phyloP scores from a whole-genome alignment of 306 rosid species.

The Datisca glomerata region DNA sequence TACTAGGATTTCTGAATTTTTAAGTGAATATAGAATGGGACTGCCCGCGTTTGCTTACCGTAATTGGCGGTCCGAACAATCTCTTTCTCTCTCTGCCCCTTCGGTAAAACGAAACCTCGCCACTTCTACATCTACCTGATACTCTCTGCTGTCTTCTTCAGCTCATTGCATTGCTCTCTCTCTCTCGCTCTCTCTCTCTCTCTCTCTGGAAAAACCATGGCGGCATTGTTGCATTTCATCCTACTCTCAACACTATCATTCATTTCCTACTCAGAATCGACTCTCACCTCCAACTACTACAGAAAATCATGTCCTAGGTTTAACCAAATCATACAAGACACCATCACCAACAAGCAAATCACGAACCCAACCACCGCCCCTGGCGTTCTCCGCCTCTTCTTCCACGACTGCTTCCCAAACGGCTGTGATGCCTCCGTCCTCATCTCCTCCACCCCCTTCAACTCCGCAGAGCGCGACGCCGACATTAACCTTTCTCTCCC shows the following conservation, averaged over 20 bases:
- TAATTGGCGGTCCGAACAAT: slow-evolving; percentile 11
- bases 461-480: slow-evolving; percentile 39
- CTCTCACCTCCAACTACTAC: slow-evolving; percentile 13
- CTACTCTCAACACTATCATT: slow-evolving; percentile 1
- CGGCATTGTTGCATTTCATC: neutral
- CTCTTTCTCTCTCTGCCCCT: no score
- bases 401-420: slow-evolving; percentile 33
- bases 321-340: slow-evolving; percentile 23
- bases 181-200: neutral
- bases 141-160: neutral
- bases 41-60: neutral
- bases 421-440: slow-evolving; percentile 35
- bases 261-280: neutral
- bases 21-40: no score
- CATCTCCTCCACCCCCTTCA: slow-evolving; percentile 31
- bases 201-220: slow-evolving; percentile 1
- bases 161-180: neutral
- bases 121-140: neutral
- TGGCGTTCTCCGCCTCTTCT: slow-evolving; percentile 28
- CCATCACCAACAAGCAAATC: slow-evolving; percentile 36
- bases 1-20: neutral
- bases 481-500: slow-evolving; percentile 43
- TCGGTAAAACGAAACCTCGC: slow-evolving; percentile 6
- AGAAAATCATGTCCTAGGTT: slow-evolving; percentile 20
- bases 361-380: slow-evolving; percentile 34